Evolutionary conservation across 352 stramenopile species (phyloP).

Genomic region (Aphanomyces cochlioides): DNA sequence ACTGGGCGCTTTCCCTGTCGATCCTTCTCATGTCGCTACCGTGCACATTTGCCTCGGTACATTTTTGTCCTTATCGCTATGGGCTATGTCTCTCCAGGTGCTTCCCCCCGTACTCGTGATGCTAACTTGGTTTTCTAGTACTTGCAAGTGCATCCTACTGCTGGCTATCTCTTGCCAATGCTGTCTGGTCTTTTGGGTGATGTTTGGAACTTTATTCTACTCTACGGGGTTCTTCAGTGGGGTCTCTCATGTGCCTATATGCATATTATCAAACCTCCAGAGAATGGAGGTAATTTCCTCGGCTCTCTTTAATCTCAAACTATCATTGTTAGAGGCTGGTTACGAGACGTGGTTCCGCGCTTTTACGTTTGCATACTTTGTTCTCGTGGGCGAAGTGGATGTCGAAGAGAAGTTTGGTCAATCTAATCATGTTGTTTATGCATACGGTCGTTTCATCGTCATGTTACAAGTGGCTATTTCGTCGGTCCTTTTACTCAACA

Average conservation of each 20-base stretch:
- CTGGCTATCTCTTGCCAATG: conserved; percentile 19
- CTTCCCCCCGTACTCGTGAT: not conserved
- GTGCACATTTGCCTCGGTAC: conserved; percentile 12
- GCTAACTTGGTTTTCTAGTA: conserved; percentile 3
- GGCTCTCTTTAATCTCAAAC: not conserved
- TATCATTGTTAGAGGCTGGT: conserved; percentile 6
- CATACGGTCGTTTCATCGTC: conserved; percentile 1
- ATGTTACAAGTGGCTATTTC: conserved; percentile 9
- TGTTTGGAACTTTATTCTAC: conserved; percentile 21
- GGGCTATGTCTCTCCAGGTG: conserved; percentile 17
- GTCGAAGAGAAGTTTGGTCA: conserved; percentile 5
- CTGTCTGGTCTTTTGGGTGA: conserved; percentile 11
- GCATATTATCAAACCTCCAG: conserved; percentile 14
- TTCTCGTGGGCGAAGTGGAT: conserved; percentile 10
- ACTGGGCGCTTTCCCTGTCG: not conserved
- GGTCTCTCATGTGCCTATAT: conserved; percentile 22
- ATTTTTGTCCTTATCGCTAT: conserved; percentile 13
- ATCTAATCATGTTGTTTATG: conserved; percentile 3
- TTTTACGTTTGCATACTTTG: conserved; percentile 27
- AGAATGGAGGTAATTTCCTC: not conserved
- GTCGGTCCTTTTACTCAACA: conserved; percentile 18
- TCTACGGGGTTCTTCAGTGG: conserved; percentile 22
- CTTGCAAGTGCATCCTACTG: conserved; percentile 23
- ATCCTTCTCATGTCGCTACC: not conserved
- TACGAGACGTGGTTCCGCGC: conserved; percentile 19